Evolutionary conservation across 495 filamentous ascomycete genomes (phyloP).

Genomic region (Talaromyces proteolyticus): DNA sequence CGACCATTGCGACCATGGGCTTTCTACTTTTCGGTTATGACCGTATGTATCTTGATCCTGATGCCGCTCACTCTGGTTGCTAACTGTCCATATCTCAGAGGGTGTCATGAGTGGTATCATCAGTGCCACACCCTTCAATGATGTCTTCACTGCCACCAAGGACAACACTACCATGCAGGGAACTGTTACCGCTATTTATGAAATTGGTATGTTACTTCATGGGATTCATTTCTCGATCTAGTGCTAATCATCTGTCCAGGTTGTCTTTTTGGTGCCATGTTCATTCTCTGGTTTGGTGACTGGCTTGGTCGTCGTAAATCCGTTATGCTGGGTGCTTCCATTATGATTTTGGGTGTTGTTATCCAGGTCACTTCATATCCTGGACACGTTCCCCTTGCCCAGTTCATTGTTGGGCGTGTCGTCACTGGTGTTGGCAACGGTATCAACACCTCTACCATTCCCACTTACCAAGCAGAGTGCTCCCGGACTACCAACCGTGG

Average conservation of each 20-base stretch:
- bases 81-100: constrained; percentile 23
- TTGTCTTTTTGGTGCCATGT: constrained; percentile 48
- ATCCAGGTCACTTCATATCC: constrained; percentile 40
- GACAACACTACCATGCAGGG: constrained; percentile 69
- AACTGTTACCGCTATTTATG: constrained; percentile 77
- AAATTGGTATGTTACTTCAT: constrained; percentile 44
- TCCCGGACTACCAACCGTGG: constrained; percentile 24
- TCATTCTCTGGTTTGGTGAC: constrained; percentile 42
- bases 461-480: constrained; percentile 43
- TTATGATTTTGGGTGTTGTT: constrained; percentile 47
- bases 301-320: constrained; percentile 39
- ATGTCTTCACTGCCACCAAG: constrained; percentile 61
- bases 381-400: constrained; percentile 20
- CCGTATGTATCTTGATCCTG: constrained; percentile 21
- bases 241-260: constrained; percentile 51
- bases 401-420: constrained; percentile 37
- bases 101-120: constrained; percentile 82
- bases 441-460: constrained; percentile 33
- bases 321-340: constrained; percentile 37
- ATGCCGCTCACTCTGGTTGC: too few species aligned
- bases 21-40: constrained; percentile 74
- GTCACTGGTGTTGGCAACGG: constrained; percentile 36
- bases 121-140: constrained; percentile 62
- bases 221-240: constrained; percentile 26
- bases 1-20: constrained; percentile 64